A percentile compares a stretch with the other conserved stretches of the same genome.
phyloP scores from a whole-genome alignment of 306 rosid species.

The Rosa chinensis region DNA sequence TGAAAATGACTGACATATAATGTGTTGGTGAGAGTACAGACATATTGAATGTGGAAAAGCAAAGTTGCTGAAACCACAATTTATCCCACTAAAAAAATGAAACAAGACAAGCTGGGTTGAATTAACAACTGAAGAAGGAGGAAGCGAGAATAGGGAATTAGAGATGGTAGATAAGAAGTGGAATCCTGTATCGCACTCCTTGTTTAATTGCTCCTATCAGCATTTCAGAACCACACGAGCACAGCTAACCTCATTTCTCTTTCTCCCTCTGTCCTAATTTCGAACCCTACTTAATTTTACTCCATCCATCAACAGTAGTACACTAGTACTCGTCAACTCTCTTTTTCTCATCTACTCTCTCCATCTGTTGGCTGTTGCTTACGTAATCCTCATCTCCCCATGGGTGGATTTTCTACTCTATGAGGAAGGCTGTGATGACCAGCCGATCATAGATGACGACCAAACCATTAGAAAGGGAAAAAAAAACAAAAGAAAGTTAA shows the following conservation, averaged over 20 bases:
- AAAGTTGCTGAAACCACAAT: neutral
- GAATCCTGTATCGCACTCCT: neutral
- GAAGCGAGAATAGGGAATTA: neutral
- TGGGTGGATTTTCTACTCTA: neutral
- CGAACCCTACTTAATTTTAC: neutral
- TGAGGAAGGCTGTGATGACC: neutral
- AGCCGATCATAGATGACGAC: neutral
- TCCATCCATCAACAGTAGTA: neutral
- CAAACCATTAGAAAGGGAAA: neutral
- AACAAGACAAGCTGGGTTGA: neutral
- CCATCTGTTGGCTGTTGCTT: neutral
- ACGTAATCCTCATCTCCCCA: slow-evolving; percentile 3
- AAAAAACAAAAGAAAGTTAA: neutral
- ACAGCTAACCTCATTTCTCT: slow-evolving; percentile 28
- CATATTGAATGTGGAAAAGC: neutral
- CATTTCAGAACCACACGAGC: slow-evolving; percentile 37
- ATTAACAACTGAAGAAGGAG: neutral
- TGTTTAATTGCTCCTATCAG: slow-evolving; percentile 6
- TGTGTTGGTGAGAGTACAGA: neutral
- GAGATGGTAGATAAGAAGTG: slow-evolving; percentile 16
- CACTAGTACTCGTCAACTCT: slow-evolving; percentile 1
- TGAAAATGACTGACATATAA: neutral
- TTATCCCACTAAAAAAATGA: neutral
- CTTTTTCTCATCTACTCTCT: neutral
- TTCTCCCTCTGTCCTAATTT: neutral